Evolutionary conservation across 2,329 filamentous ascomycete species (phyloP), one percentile per base, ranked within the genome.

Genomic region (Paraphaeosphaeria sporulosa): DNA sequence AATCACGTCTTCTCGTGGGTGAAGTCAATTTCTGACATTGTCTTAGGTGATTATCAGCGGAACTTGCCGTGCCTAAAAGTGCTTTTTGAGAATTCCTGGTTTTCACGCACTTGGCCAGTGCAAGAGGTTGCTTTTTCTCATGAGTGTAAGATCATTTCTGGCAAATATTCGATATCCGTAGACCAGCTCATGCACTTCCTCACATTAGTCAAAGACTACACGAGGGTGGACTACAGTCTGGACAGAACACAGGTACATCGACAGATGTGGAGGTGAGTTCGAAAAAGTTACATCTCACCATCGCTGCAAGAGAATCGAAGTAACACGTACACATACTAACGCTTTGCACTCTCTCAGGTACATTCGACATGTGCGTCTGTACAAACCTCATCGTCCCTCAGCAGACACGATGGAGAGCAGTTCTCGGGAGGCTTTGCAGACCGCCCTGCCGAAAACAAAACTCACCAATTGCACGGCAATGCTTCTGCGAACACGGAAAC

Each of bases 141-240:
- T 4, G n/a, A 42, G 2, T 57, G 55, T n/a, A 43, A 34, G 19
- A 42, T 57, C 15, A 13, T 50, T 5, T 40, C 32, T 32, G 44
- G 55, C 21, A 4, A 36, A 21, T 40, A 17, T 17, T 49, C 55
- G 23, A 30, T 57, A 5, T 34, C 32, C 2, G 36, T 23, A 50
- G 44, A 27, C n/a, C 44, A 57, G 43, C 46, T 57, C 25, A 57
- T 57, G 55, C 49, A 30, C 30, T 48, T 48, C 25, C 55, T 57
- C 43, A 48, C 23, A 42, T 4, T 47, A 1, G 25, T 42, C 15
- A 36, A 50, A 12, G 25, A 50, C 32, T 25, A 38, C 36, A 57
- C 55, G 5, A 17, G 40, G 12, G 30, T 44, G 3, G 40, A 25
- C 23, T 15, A 42, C 2, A 15, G 27, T 27, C 30, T 57, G 7